phyloP scores from a whole-genome alignment of 1,139 yeast genomes.

The Kodamaea sp. region DNA sequence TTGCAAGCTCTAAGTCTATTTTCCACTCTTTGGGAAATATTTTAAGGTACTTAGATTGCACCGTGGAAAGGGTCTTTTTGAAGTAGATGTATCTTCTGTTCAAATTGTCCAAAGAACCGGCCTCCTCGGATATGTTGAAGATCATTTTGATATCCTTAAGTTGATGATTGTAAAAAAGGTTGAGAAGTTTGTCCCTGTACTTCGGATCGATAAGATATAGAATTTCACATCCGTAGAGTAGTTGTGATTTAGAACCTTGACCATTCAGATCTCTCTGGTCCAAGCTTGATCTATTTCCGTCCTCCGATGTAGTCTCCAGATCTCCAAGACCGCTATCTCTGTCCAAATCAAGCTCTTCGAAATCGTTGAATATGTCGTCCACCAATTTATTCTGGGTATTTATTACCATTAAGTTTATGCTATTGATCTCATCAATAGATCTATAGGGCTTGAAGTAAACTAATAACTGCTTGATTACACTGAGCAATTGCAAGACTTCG shows the following conservation, averaged over 20 bases:
- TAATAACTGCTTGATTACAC: conserved; percentile 79
- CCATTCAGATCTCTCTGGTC: conserved; percentile 26
- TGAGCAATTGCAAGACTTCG: conserved; percentile 66
- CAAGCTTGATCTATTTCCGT: conserved; percentile 7
- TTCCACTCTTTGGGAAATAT: conserved; percentile 76
- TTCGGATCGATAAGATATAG: conserved; percentile 66
- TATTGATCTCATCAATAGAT: conserved; percentile 79
- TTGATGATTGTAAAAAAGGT: conserved; percentile 74
- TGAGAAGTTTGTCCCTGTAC: conserved; percentile 60
- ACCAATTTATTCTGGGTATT: conserved; percentile 65
- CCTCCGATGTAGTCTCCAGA: background rate
- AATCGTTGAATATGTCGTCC: conserved; percentile 75
- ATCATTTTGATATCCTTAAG: conserved; percentile 74
- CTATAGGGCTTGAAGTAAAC: conserved; percentile 79
- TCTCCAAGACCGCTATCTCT: background rate
- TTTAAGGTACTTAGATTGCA: conserved; percentile 51
- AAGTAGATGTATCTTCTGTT: conserved; percentile 80
- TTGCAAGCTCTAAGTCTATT: conserved; percentile 60
- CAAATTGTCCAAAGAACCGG: conserved; percentile 88
- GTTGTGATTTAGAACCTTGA: conserved; percentile 15
- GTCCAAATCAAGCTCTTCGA: conserved; percentile 43
- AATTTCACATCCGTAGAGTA: conserved; percentile 68
- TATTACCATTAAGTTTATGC: conserved; percentile 61
- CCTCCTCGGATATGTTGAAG: conserved; percentile 81
- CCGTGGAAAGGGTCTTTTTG: conserved; percentile 64